These are phyloP conservation scores for Oidium heveae DNA, from an alignment of 2,329 filamentous ascomycete genomes.

Conservation along the genomic window DNA sequence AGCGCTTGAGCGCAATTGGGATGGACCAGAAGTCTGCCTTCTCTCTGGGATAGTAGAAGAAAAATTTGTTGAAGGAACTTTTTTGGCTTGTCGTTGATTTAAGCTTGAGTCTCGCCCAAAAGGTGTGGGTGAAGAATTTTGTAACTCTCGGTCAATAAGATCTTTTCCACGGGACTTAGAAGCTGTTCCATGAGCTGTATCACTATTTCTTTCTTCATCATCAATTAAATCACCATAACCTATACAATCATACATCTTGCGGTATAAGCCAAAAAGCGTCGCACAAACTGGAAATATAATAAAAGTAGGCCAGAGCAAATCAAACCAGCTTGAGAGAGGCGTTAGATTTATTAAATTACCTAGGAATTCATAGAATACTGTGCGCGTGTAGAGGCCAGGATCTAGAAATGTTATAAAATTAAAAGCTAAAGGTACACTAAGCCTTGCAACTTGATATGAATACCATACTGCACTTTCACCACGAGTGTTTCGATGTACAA, in stretches of 20 bases:
- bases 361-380: constrained; percentile 70
- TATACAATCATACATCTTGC: constrained; percentile 43
- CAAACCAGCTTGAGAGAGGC: constrained; percentile 58
- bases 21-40: constrained; percentile 10
- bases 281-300: constrained; percentile 67
- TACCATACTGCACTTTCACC: constrained; percentile 93
- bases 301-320: constrained; percentile 69
- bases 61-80: constrained; percentile 5
- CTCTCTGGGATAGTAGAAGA: not conserved
- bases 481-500: constrained; percentile 77
- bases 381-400: constrained; percentile 42
- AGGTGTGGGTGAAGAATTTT: constrained; percentile 28
- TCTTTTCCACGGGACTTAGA: constrained; percentile 82
- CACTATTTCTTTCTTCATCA: constrained; percentile 43
- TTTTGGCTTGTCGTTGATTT: constrained; percentile 10
- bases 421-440: constrained; percentile 81
- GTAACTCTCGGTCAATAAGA: constrained; percentile 66
- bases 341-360: constrained; percentile 66
- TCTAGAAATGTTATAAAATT: constrained; percentile 89
- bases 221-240: constrained; percentile 60
- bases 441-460: constrained; percentile 67
- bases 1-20: constrained; percentile 12
- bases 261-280: constrained; percentile 74
- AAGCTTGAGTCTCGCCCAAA: constrained; percentile 12
- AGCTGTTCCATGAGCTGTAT: constrained; percentile 40